Conservation (phyloP, 2,329 filamentous ascomycete species). For the Eutypa lata region DNA sequence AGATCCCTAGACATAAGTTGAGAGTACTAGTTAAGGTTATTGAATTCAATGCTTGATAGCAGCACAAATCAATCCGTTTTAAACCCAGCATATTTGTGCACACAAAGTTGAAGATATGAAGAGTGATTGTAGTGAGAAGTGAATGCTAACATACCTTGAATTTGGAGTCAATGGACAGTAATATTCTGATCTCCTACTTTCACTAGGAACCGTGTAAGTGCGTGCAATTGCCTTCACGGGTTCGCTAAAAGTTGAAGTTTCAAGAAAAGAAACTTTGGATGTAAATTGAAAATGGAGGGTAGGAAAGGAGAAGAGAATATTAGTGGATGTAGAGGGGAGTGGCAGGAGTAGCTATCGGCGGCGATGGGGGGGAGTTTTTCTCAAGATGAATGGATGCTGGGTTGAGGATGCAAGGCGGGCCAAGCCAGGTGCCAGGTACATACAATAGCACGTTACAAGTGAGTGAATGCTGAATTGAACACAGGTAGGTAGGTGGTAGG, state of each 20-base stretch:
- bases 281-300: conserved; percentile 4
- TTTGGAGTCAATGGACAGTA: not conserved
- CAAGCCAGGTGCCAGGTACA: not conserved
- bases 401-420: conserved; percentile 4
- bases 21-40: no score
- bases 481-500: not conserved
- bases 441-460: no score
- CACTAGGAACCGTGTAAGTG: not conserved
- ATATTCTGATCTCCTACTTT: not conserved
- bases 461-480: not conserved
- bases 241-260: conserved; percentile 1
- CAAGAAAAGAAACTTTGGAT: conserved; percentile 2
- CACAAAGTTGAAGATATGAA: not conserved
- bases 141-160: not conserved
- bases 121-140: not conserved
- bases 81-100: not conserved
- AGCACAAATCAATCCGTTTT: not conserved
- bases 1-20: no score
- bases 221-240: conserved; percentile 5
- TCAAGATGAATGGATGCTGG: conserved; percentile 6
- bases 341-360: conserved; percentile 9
- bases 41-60: not conserved
- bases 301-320: conserved; percentile 2
- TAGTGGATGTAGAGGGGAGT: not conserved
- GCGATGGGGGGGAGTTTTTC: conserved; percentile 13